Percentiles rank a stretch among this genome's conserved stretches.
These are phyloP conservation scores for Colletotrichum falcatum DNA, from an alignment of 2,329 filamentous ascomycete species.

Conservation along the genomic window DNA sequence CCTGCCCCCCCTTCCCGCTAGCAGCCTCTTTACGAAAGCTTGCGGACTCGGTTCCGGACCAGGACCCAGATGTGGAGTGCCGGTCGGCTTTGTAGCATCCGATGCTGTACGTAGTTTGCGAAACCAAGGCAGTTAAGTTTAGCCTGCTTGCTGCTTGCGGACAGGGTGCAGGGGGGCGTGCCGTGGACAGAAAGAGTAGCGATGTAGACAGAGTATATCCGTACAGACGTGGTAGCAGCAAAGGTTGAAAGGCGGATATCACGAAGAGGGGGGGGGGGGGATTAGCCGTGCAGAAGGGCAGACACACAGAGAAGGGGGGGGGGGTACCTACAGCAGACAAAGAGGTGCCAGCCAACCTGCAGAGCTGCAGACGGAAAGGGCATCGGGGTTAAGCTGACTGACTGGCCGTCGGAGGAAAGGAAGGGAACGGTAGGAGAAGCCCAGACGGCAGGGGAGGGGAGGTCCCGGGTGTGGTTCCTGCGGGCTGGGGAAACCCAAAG, in stretches of 20 bases:
- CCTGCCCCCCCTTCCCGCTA: not conserved
- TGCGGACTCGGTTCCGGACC: constrained; percentile 32
- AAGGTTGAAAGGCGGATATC: not conserved
- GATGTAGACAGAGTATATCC: not conserved
- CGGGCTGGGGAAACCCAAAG: constrained; percentile 31
- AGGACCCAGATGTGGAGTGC: constrained; percentile 15
- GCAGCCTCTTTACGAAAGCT: constrained; percentile 2
- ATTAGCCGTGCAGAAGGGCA: constrained; percentile 3
- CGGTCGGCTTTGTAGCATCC: not conserved
- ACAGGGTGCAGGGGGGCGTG: not conserved
- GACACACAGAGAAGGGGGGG: not conserved
- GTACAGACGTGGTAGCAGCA: not conserved
- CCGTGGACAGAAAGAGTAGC: not conserved
- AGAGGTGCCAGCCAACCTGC: no score
- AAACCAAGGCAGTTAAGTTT: not conserved
- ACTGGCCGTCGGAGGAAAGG: not conserved
- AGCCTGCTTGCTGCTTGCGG: not conserved
- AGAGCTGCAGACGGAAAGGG: no score
- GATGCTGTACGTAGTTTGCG: constrained; percentile 20
- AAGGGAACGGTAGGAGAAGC: not conserved
- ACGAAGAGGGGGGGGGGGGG: not conserved
- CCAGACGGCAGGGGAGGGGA: not conserved
- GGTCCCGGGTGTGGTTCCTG: constrained; percentile 15
- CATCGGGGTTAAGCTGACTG: constrained; percentile 23
- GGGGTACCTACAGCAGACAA: not conserved